Conservation (phyloP, 306 rosid genomes). For the Castanea sativa region DNA sequence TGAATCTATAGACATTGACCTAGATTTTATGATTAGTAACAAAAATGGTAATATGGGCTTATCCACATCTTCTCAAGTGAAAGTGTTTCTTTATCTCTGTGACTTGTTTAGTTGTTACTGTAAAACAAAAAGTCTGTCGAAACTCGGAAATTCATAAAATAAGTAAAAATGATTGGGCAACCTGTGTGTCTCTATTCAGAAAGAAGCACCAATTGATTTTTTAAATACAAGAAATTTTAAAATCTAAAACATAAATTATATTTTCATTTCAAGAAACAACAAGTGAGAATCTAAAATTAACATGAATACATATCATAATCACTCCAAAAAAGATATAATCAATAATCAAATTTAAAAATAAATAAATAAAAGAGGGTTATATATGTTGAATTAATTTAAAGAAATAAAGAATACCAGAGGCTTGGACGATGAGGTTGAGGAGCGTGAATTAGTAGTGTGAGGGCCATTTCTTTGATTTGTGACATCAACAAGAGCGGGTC, state of each 20-base stretch:
- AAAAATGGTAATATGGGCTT: no score
- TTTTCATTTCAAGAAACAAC: neutral
- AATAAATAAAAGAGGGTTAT: neutral
- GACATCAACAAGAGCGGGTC: slow-evolving; percentile 48
- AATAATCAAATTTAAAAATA: neutral
- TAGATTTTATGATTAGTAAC: no score
- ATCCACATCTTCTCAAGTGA: no score
- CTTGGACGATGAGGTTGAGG: slow-evolving; percentile 21
- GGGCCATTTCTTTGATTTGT: slow-evolving; percentile 40
- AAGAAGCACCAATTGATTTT: neutral
- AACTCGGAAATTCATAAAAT: no score
- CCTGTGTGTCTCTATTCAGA: no score
- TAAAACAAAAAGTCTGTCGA: no score
- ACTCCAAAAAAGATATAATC: neutral
- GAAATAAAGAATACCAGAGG: slow-evolving; percentile 37
- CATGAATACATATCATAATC: no score
- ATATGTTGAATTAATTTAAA: neutral
- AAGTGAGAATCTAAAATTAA: no score
- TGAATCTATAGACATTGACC: neutral
- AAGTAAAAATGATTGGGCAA: no score
- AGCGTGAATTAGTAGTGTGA: slow-evolving; percentile 5
- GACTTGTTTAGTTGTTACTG: no score
- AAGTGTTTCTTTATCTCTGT: no score
- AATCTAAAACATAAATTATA: neutral
- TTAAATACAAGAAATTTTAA: neutral